These are phyloP conservation scores for Phytophthora aleatoria DNA, from an alignment of 352 stramenopile species.

Conservation along the genomic window DNA sequence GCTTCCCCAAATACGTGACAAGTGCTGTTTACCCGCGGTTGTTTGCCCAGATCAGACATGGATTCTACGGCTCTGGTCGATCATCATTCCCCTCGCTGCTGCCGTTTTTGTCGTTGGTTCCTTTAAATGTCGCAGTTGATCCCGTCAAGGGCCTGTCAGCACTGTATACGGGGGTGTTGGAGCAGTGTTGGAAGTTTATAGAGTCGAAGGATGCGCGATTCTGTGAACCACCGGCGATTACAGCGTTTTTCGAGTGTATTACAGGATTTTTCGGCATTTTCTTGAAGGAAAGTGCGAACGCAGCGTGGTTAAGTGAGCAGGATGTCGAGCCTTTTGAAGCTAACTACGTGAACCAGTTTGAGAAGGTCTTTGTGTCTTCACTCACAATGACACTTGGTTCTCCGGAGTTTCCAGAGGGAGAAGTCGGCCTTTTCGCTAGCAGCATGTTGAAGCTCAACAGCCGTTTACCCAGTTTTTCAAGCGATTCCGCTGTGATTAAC, in stretches of 20 bases:
- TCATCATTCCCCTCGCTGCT: constrained; percentile 73
- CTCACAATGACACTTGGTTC: constrained; percentile 49
- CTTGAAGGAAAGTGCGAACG: constrained; percentile 43
- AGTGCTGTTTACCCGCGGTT: constrained; percentile 68
- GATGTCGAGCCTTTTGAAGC: constrained; percentile 20
- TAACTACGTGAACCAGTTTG: constrained; percentile 70
- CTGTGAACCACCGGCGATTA: constrained; percentile 56
- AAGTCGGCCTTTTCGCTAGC: constrained; percentile 46
- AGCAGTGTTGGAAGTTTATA: constrained; percentile 77
- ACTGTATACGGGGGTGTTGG: constrained; percentile 66
- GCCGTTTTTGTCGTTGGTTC: constrained; percentile 77
- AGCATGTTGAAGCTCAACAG: constrained; percentile 53
- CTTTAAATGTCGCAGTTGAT: constrained; percentile 59
- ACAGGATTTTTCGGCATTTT: constrained; percentile 74
- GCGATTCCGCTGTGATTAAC: constrained; percentile 26
- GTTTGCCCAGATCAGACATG: constrained; percentile 76
- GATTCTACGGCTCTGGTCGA: constrained; percentile 75
- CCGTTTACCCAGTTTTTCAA: constrained; percentile 38
- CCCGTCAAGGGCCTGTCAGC: constrained; percentile 40
- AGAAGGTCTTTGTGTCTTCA: constrained; percentile 57
- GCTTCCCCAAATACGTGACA: constrained; percentile 65
- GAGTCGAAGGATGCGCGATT: constrained; percentile 59
- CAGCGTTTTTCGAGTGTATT: constrained; percentile 77
- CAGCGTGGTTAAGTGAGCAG: constrained; percentile 35
- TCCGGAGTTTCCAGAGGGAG: constrained; percentile 35